Conservation (phyloP, 2,329 filamentous ascomycete species). For the Penicillium sp. region DNA sequence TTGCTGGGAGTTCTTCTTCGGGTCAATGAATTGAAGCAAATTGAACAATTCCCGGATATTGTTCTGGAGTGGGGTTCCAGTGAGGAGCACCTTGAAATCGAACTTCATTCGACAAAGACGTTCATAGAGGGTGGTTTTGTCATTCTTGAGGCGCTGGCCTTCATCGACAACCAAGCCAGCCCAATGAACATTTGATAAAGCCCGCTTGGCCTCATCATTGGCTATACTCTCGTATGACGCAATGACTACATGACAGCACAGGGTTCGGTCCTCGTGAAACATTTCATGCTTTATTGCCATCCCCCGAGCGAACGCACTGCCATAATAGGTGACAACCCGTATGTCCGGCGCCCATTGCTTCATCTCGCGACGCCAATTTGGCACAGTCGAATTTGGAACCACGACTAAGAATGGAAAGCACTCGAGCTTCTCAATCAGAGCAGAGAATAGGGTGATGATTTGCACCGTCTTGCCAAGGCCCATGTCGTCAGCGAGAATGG, state of each 20-base stretch:
- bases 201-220: slow-evolving; percentile 62
- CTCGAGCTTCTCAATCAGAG: slow-evolving; percentile 63
- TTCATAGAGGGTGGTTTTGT: slow-evolving; percentile 75
- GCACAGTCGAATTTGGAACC: slow-evolving; percentile 89
- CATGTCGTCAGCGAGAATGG: slow-evolving; percentile 96
- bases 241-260: slow-evolving; percentile 86
- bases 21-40: slow-evolving; percentile 88
- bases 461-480: slow-evolving; percentile 96
- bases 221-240: slow-evolving; percentile 90
- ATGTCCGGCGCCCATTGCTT: slow-evolving; percentile 86
- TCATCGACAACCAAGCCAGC: slow-evolving; percentile 88
- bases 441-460: slow-evolving; percentile 75
- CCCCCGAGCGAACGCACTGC: slow-evolving; percentile 67
- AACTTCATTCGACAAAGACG: slow-evolving; percentile 69
- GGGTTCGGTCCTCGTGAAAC: slow-evolving; percentile 62
- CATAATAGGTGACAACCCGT: slow-evolving; percentile 89
- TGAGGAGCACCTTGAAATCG: slow-evolving; percentile 80
- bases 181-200: slow-evolving; percentile 74
- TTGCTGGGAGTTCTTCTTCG: slow-evolving; percentile 62
- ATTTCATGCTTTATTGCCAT: slow-evolving; percentile 80
- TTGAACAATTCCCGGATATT: slow-evolving; percentile 95
- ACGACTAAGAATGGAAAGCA: slow-evolving; percentile 93
- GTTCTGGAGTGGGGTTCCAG: slow-evolving; percentile 75
- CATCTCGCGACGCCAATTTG: slow-evolving; percentile 97
- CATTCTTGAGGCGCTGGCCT: slow-evolving; percentile 92